A percentile compares a stretch with the other conserved stretches of the same genome.
These are phyloP conservation scores for Trichoderma endophyticum DNA, from an alignment of 2,329 filamentous ascomycete genomes.

Conservation along the genomic window DNA sequence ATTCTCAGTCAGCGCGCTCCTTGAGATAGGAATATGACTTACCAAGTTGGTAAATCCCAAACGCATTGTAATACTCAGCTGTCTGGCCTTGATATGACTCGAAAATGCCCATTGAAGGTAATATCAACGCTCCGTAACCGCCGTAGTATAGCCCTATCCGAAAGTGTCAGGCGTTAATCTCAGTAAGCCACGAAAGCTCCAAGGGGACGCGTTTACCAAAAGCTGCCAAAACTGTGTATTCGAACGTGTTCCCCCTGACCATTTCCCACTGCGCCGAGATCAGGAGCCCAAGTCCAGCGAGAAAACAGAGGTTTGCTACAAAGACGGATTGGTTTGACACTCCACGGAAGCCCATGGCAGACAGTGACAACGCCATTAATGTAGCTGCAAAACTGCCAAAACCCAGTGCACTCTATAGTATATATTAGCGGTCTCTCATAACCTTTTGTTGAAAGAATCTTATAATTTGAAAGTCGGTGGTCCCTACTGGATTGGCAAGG, in stretches of 20 bases:
- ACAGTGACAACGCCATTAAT: neutral
- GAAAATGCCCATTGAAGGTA: neutral
- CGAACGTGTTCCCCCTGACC: neutral
- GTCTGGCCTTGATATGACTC: neutral
- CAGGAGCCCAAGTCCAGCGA: neutral
- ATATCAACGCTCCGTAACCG: neutral
- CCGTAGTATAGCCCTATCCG: neutral
- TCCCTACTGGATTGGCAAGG: neutral
- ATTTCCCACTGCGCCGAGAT: neutral
- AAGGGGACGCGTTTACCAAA: neutral
- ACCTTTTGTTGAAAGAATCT: neutral
- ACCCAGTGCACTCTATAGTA: neutral
- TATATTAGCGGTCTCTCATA: neutral
- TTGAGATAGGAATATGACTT: neutral
- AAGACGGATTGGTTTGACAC: neutral
- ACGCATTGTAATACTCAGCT: neutral
- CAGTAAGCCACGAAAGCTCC: neutral
- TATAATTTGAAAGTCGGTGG: neutral
- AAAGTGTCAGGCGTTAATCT: neutral
- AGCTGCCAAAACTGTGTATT: neutral
- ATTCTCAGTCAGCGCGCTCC: neutral
- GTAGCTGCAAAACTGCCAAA: neutral
- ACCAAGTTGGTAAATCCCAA: neutral
- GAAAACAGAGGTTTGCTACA: slow-evolving; percentile 1
- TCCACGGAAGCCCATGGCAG: neutral